Base-by-base conservation (phyloP, 1,284 basidiomycete genomes). In the Ustilago loliicola region DNA sequence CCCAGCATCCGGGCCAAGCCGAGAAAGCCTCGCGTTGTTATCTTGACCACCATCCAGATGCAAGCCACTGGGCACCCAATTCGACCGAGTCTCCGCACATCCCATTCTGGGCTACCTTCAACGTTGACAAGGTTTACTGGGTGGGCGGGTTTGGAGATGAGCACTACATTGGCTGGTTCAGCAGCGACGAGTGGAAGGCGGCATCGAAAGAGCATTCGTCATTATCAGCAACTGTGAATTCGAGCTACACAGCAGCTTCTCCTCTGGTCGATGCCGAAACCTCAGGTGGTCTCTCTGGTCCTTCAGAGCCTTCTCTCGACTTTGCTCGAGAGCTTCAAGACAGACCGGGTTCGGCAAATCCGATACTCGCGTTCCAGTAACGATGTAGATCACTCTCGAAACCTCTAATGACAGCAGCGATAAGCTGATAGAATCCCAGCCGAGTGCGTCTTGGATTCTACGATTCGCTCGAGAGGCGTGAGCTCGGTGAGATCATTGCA, bases 101-200 rank as follows among this genome's bases (percentile, higher is more conserved):
- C 2, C 82, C 83, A 3, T 63, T 80, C 27, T 86, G 81, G 81
- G 79, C 81, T 29, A 72, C 70, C 5, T 83, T 86, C 66, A 56
- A 52, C 25, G 76, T 81, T 27, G 55, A 80, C 36, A 61, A 66
- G 55, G 73, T 81, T 9, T 85, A 85, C 61, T 80, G 78, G 57
- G 80, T 86, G 0, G 85, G 85, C 9, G 85, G 85, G 27, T 86
- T 83, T 34, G 84, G 85, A 9, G 85, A 86, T 59, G 85, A 86
- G 66, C 84, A 85, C 69, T 74, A 71, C 47, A 86, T 86, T 30
- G 84, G 85, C 25, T 75, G 78, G 76, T 66, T 86, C 53, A 65
- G 59, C 34, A 58, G 66, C 56, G 68, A 76, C 10, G 63, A 69
- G 21, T 85, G 77, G 77, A 60, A 57, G 21, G 34, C 58, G 17